A percentile compares a stretch with the other conserved stretches of the same genome.
Conservation (phyloP, 2,329 filamentous ascomycete genomes). For the Talaromyces verruculosus region DNA sequence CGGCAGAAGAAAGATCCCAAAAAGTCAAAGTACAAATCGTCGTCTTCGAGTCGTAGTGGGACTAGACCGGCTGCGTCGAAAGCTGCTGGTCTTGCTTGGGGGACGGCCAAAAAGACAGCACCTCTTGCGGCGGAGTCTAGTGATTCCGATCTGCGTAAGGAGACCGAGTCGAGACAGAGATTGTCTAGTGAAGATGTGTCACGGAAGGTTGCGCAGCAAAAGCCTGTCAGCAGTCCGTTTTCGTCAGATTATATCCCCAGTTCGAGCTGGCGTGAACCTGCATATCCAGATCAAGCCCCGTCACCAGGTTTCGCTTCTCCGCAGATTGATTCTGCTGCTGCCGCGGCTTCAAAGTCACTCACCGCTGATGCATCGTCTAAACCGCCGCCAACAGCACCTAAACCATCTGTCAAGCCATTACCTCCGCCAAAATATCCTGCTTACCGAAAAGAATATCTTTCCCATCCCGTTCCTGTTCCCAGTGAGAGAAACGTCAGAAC, state of each 20-base stretch:
- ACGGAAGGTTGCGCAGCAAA: constrained; percentile 13
- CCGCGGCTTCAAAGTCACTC: constrained; percentile 8
- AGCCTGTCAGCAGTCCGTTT: not conserved
- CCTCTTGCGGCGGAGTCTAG: constrained; percentile 23
- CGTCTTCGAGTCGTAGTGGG: constrained; percentile 42
- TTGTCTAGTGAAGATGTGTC: constrained; percentile 10
- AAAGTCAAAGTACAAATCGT: constrained; percentile 46
- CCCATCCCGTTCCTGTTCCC: not conserved
- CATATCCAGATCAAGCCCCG: constrained; percentile 13
- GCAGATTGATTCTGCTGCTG: constrained; percentile 22
- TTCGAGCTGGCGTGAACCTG: constrained; percentile 23
- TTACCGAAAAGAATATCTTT: constrained; percentile 21
- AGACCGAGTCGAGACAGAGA: constrained; percentile 21
- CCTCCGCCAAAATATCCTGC: constrained; percentile 27
- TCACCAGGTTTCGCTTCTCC: not conserved
- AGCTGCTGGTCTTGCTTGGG: constrained; percentile 64
- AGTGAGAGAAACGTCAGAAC: constrained; percentile 9
- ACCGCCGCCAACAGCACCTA: constrained; percentile 20
- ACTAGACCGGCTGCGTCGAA: constrained; percentile 59
- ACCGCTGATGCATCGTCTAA: not conserved
- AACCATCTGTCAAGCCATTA: constrained; percentile 42
- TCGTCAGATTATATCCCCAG: constrained; percentile 25
- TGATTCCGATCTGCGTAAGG: constrained; percentile 26
- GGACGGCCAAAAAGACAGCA: constrained; percentile 26
- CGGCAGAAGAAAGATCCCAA: constrained; percentile 50